Conservation (phyloP, 495 filamentous ascomycete genomes). For the Xylaria longipes region DNA sequence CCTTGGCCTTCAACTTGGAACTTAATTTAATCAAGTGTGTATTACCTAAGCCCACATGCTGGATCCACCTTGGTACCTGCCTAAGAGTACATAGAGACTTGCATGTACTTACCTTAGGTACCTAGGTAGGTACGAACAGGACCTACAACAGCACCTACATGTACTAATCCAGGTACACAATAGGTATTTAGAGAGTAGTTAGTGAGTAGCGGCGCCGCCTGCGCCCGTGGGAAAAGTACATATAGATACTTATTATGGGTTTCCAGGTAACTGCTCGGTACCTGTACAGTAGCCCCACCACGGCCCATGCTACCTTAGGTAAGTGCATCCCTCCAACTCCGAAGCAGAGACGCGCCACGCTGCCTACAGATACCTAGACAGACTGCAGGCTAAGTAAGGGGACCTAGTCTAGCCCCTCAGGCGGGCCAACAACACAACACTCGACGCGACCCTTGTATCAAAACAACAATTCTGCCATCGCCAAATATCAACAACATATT, state of each 20-base stretch:
- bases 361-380: too few species aligned
- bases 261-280: background rate
- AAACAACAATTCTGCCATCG: conserved; percentile 23
- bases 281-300: background rate
- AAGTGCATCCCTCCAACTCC: background rate
- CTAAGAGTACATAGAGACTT: background rate
- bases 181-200: too few species aligned
- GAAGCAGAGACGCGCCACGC: background rate
- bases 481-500: conserved; percentile 3
- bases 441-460: conserved; percentile 21
- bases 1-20: background rate
- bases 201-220: too few species aligned
- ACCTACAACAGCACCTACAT: too few species aligned
- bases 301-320: background rate
- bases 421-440: conserved; percentile 8
- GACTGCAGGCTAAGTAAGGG: conserved; percentile 7
- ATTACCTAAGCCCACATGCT: background rate
- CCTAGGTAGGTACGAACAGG: too few species aligned
- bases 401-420: conserved; percentile 15
- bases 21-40: background rate
- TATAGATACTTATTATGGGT: background rate
- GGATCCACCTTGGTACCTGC: background rate
- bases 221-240: too few species aligned
- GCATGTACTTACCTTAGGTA: too few species aligned
- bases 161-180: too few species aligned